These are phyloP conservation scores for Beta lomatogona DNA, from an alignment of 179 eudicot genomes.

Conservation along the genomic window DNA sequence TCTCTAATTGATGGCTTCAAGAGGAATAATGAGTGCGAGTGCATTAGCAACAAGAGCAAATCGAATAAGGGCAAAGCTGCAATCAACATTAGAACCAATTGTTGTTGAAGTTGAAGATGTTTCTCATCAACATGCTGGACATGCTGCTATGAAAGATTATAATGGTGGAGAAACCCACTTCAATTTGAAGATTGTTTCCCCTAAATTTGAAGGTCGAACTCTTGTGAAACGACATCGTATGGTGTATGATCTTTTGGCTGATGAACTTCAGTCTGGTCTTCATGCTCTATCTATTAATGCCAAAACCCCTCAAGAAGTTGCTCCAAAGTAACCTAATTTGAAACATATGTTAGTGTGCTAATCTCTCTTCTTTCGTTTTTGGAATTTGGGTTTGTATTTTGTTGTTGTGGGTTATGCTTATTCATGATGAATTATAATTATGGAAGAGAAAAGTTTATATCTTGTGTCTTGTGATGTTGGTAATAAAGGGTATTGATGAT, in stretches of 20 bases:
- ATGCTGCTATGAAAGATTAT: slow-evolving; percentile 57
- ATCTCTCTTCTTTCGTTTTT: background rate
- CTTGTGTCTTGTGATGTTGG: background rate
- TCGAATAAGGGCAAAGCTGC: slow-evolving; percentile 59
- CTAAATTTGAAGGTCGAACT: slow-evolving; percentile 59
- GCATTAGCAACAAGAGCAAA: slow-evolving; percentile 47
- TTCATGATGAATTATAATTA: background rate
- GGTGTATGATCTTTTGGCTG: slow-evolving; percentile 64
- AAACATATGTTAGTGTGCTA: slow-evolving; percentile 18
- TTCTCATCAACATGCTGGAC: slow-evolving; percentile 82
- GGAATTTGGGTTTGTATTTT: background rate
- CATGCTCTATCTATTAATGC: slow-evolving; percentile 77
- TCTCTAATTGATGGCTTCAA: slow-evolving; percentile 32
- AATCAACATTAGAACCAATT: slow-evolving; percentile 53
- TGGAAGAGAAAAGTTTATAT: background rate
- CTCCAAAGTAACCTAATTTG: slow-evolving; percentile 4
- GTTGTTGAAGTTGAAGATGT: slow-evolving; percentile 68
- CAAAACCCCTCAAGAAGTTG: slow-evolving; percentile 65
- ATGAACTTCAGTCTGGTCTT: slow-evolving; percentile 68
- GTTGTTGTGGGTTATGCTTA: background rate
- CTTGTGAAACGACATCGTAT: slow-evolving; percentile 76
- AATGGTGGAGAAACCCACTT: slow-evolving; percentile 66
- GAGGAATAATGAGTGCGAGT: slow-evolving; percentile 35
- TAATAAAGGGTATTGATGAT: background rate
- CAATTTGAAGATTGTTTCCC: slow-evolving; percentile 62